Percentiles rank a stretch among this genome's conserved stretches.
Evolutionary conservation across 2,329 filamentous ascomycete species (phyloP).

Genomic region (Zymoseptoria crescenta): DNA sequence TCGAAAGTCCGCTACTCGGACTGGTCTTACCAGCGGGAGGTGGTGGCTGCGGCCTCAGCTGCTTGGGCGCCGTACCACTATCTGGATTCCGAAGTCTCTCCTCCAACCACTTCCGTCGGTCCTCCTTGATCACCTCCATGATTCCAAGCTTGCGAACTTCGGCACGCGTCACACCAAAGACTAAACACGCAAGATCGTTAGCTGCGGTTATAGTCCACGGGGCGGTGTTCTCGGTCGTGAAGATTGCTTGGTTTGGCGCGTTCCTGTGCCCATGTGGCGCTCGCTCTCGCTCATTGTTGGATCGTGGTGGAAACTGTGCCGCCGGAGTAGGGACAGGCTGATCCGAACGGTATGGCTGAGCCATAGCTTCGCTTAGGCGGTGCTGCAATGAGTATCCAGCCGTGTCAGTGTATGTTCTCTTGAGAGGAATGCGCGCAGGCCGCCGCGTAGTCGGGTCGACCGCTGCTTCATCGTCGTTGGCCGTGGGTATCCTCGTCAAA

Average conservation of each 20-base stretch:
- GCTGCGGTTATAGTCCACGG: slow-evolving; percentile 96
- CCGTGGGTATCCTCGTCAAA: slow-evolving; percentile 5
- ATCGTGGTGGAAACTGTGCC: slow-evolving; percentile 27
- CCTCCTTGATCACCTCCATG: slow-evolving; percentile 84
- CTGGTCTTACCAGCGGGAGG: slow-evolving; percentile 28
- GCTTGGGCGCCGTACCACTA: slow-evolving; percentile 23
- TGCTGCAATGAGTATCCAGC: slow-evolving; percentile 66
- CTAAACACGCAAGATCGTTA: slow-evolving; percentile 89
- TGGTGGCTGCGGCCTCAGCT: slow-evolving; percentile 14
- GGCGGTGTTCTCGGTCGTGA: slow-evolving; percentile 82
- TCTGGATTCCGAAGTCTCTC: slow-evolving; percentile 66
- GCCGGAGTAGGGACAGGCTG: slow-evolving; percentile 40
- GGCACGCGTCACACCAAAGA: slow-evolving; percentile 98
- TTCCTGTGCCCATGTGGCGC: slow-evolving; percentile 75
- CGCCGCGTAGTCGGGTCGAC: slow-evolving; percentile 37
- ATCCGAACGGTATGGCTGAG: slow-evolving; percentile 65
- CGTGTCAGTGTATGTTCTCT: slow-evolving; percentile 82
- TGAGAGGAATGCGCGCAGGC: slow-evolving; percentile 43
- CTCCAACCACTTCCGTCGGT: slow-evolving; percentile 82
- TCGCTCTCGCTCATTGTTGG: slow-evolving; percentile 30
- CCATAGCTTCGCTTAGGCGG: slow-evolving; percentile 75
- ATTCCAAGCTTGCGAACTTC: slow-evolving; percentile 94
- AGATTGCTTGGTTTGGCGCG: slow-evolving; percentile 93
- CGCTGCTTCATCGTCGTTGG: slow-evolving; percentile 19
- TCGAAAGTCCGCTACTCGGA: slow-evolving; percentile 37